Evolutionary conservation across 2,329 filamentous ascomycete genomes (phyloP).

Genomic region (Nigrospora sphaerica): DNA sequence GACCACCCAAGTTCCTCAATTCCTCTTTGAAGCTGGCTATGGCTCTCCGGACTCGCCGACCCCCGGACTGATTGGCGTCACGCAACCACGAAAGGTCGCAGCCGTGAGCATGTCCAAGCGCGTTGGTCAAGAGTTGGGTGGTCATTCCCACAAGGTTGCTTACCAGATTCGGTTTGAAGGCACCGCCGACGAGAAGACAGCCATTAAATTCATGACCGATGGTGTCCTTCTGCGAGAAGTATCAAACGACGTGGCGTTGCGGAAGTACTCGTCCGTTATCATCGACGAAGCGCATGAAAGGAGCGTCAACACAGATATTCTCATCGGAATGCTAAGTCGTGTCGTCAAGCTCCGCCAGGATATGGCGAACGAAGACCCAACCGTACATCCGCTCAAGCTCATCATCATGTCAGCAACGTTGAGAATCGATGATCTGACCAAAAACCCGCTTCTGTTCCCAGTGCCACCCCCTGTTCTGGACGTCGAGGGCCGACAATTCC

Average conservation of each 20-base stretch:
- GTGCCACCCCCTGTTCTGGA: conserved; percentile 76
- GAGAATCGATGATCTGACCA: conserved; percentile 80
- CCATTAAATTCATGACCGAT: conserved; percentile 98
- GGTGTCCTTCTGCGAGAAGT: conserved; percentile 91
- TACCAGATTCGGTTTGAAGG: conserved; percentile 96
- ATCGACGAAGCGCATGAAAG: conserved; percentile 97
- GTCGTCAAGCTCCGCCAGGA: conserved; percentile 79
- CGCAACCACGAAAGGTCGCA: conserved; percentile 88
- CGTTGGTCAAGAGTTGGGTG: conserved; percentile 77
- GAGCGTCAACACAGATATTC: conserved; percentile 93
- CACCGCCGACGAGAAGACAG: conserved; percentile 70
- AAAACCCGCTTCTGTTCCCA: conserved; percentile 75
- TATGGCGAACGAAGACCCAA: conserved; percentile 64
- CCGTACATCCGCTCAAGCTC: conserved; percentile 74
- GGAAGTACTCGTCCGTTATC: conserved; percentile 87
- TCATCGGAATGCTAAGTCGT: conserved; percentile 95
- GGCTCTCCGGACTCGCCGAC: conserved; percentile 71
- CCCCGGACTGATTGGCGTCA: conserved; percentile 89
- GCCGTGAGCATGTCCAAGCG: conserved; percentile 95
- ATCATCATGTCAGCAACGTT: conserved; percentile 98
- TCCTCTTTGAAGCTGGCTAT: conserved; percentile 89
- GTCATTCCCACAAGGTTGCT: conserved; percentile 69
- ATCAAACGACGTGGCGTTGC: conserved; percentile 77
- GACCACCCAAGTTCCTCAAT: conserved; percentile 95
- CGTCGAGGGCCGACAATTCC: conserved; percentile 85